Evolutionary conservation across 192 early-diverging fungal genomes (phyloP).

Genomic region (Backusella liffmaniae): DNA sequence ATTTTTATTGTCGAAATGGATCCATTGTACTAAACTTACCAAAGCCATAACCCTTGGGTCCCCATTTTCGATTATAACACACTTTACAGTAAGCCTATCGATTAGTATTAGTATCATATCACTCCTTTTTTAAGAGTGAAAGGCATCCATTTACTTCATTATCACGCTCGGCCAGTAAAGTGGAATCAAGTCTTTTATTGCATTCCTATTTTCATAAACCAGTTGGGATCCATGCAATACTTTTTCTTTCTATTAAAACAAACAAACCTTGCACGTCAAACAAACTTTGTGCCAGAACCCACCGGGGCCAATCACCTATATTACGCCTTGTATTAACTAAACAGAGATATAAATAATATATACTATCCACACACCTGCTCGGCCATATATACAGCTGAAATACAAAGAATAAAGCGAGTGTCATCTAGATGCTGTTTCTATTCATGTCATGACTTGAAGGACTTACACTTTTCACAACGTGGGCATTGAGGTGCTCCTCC

Average conservation of each 20-base stretch:
- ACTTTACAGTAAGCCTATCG: constrained; percentile 54
- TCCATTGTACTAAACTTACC: constrained; percentile 12
- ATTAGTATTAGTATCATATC: neutral
- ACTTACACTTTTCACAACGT: constrained; percentile 45
- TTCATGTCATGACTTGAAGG: neutral
- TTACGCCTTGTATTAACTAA: neutral
- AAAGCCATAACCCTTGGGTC: constrained; percentile 51
- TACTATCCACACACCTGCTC: constrained; percentile 24
- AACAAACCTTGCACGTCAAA: constrained; percentile 31
- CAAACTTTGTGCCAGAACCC: constrained; percentile 36
- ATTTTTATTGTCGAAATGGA: neutral
- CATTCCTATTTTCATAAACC: constrained; percentile 39
- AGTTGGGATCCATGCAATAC: too few relatives aligned
- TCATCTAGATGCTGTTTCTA: neutral
- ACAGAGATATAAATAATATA: too few relatives aligned
- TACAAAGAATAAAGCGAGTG: neutral
- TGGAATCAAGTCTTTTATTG: constrained; percentile 56
- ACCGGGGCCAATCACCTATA: constrained; percentile 39
- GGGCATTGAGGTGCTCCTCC: constrained; percentile 49
- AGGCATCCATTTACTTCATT: constrained; percentile 41
- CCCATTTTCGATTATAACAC: constrained; percentile 55
- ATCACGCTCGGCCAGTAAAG: constrained; percentile 48
- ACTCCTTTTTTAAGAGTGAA: neutral
- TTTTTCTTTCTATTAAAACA: neutral
- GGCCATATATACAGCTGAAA: constrained; percentile 49